A percentile compares a stretch with the other conserved stretches of the same genome.
Conservation (phyloP, 805 yeast genomes). For the Spencermartinsiella europaea region DNA sequence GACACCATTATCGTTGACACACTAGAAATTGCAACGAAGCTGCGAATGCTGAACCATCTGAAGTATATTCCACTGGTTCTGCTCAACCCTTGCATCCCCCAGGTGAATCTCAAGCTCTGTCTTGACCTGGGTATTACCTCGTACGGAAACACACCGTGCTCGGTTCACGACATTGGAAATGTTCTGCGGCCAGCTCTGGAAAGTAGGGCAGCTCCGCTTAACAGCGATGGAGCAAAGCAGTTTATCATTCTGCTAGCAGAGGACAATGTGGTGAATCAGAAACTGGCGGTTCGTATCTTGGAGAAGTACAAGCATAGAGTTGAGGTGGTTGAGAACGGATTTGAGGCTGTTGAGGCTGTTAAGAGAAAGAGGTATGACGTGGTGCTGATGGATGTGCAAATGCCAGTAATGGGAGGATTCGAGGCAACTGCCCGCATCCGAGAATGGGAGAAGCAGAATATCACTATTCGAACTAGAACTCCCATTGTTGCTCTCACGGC, state of each 20-base stretch:
- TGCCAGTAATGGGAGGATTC: constrained; percentile 95
- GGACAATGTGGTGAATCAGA: constrained; percentile 83
- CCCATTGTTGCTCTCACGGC: constrained; percentile 90
- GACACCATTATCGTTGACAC: constrained; percentile 83
- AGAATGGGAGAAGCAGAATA: constrained; percentile 79
- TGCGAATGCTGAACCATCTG: constrained; percentile 67
- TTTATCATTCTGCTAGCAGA: constrained; percentile 77
- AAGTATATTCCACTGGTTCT: constrained; percentile 82
- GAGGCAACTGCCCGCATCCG: constrained; percentile 84
- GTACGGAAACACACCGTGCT: constrained; percentile 84
- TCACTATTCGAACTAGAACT: constrained; percentile 68
- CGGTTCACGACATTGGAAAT: constrained; percentile 74
- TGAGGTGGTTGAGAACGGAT: constrained; percentile 81
- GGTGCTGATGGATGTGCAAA: constrained; percentile 87
- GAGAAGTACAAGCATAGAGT: constrained; percentile 84
- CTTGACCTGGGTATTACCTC: constrained; percentile 82
- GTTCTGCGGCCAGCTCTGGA: constrained; percentile 82
- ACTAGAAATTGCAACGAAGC: constrained; percentile 62
- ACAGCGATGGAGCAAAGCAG: constrained; percentile 70
- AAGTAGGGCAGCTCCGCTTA: constrained; percentile 72
- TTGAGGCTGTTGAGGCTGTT: constrained; percentile 74
- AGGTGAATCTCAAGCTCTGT: constrained; percentile 74
- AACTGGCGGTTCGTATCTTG: constrained; percentile 75
- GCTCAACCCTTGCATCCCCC: constrained; percentile 68
- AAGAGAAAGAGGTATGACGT: constrained; percentile 66